These are phyloP conservation scores for Apiotrichum gracile DNA, from an alignment of 1,284 basidiomycete genomes.

Conservation along the genomic window DNA sequence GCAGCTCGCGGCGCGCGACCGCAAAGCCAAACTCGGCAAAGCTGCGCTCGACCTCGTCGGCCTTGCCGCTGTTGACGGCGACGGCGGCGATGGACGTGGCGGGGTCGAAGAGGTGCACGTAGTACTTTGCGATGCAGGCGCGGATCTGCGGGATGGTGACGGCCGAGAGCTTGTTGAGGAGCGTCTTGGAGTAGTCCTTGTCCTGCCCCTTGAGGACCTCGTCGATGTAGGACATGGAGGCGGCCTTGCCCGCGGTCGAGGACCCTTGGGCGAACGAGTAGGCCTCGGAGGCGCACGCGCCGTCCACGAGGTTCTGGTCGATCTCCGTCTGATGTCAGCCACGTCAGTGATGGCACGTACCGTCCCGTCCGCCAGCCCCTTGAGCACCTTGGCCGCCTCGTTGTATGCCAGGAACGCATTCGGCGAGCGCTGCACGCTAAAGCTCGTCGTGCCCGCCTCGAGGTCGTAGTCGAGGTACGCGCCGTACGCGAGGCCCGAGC, in stretches of 20 bases:
- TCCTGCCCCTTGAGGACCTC: constrained; percentile 76
- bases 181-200: constrained; percentile 64
- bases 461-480: constrained; percentile 71
- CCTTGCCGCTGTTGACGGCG: constrained; percentile 74
- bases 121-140: constrained; percentile 63
- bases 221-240: constrained; percentile 73
- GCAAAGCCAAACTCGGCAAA: constrained; percentile 67
- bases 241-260: constrained; percentile 77
- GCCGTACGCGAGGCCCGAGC: constrained; percentile 89
- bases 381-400: constrained; percentile 70
- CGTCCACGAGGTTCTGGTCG: constrained; percentile 77
- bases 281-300: constrained; percentile 86
- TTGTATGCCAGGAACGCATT: constrained; percentile 77
- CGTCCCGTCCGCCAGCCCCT: constrained; percentile 67
- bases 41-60: constrained; percentile 63
- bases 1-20: constrained; percentile 61
- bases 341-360: constrained; percentile 52
- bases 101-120: constrained; percentile 81
- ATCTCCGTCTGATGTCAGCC: constrained; percentile 61
- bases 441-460: constrained; percentile 75
- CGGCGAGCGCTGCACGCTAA: constrained; percentile 80
- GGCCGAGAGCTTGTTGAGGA: constrained; percentile 67
- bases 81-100: constrained; percentile 71
- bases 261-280: constrained; percentile 74
- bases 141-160: constrained; percentile 75